Evolutionary conservation across 2,329 filamentous ascomycete species (phyloP).

Genomic region (Fusarium sp.): DNA sequence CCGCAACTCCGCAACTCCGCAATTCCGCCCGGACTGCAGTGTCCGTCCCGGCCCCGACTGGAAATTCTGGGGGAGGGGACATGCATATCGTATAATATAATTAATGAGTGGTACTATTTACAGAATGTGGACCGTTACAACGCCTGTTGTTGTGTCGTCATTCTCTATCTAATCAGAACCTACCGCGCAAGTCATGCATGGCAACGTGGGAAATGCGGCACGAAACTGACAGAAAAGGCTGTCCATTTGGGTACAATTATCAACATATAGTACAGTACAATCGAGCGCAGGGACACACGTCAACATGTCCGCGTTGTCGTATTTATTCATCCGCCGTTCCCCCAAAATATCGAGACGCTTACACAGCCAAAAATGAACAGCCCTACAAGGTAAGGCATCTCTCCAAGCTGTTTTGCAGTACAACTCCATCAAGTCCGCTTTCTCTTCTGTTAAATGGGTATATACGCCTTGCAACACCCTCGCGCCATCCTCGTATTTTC

Average conservation of each 20-base stretch:
- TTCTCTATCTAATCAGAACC: not conserved
- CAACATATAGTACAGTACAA: not conserved
- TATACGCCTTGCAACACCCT: conserved; percentile 50
- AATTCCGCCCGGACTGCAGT: conserved; percentile 35
- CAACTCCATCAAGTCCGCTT: conserved; percentile 19
- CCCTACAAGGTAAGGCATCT: not conserved
- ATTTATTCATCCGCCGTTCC: not conserved
- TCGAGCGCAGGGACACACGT: not conserved
- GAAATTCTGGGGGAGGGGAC: not conserved
- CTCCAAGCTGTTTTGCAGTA: conserved; percentile 15
- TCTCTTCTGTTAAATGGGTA: conserved; percentile 51
- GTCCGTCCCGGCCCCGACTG: conserved; percentile 44
- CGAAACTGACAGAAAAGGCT: not conserved
- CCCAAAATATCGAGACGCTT: not conserved
- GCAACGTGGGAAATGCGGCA: not conserved
- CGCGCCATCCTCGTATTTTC: conserved; percentile 24
- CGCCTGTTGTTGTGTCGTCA: not conserved
- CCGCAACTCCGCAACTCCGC: conserved; percentile 53
- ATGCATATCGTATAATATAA: too few species aligned
- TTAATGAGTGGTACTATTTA: not conserved
- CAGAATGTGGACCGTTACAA: too few species aligned
- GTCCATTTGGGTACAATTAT: not conserved
- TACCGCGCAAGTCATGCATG: not conserved
- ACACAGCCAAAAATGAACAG: not conserved
- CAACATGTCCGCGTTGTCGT: not conserved